Evolutionary conservation across 306 rosid species (phyloP), one percentile per base, ranked within the genome.

Genomic region (Casuarina equisetifolia): DNA sequence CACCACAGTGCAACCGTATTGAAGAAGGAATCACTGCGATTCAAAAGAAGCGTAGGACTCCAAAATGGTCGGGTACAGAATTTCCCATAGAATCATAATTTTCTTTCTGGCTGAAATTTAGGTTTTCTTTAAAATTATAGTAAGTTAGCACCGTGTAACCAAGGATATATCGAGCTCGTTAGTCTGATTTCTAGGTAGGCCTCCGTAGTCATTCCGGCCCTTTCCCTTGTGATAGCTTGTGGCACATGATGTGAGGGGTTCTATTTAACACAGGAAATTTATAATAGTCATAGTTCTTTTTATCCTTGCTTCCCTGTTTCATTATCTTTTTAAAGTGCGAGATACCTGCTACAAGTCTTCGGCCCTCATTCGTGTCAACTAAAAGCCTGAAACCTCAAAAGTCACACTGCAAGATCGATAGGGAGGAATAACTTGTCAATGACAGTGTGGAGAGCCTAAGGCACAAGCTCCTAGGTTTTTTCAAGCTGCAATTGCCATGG

Each of bases 11-110:
- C 39, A 78, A 70, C 45, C 19, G 6, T 46, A 50, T 9, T 19
- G 53, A 48, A 76, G 74, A 61, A 42, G 70, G 70, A 70, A 42
- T 42, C 43, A 48, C 74, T 70, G 62, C 82, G 16, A 75, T 71
- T 16, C 78, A 53, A 1, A 78, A 75, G 63, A 55, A 70, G 73
- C 78, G 75, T 3, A 49, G 51, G 70, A 40, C 19, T 39, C 72
- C 72, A 79, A 40, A 35, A 7, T 49, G n/a, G 13, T 13, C 2
- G 19, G 36, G 15, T 49, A 7, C 32, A 2, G 76, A 45, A 42
- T 19, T 39, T 66, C 10, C 61, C 9, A 15, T n/a, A 15, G 40
- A 11, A 20, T 20, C n/a, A 17, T 43, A 9, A 11, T 32, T 46
- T 9, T 25, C 32, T 66, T 3, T 54, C 43, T 15, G 63, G 49